Evolutionary conservation across 176 grass and related monocot genomes (phyloP).

Genomic region (Oryza australiensis): DNA sequence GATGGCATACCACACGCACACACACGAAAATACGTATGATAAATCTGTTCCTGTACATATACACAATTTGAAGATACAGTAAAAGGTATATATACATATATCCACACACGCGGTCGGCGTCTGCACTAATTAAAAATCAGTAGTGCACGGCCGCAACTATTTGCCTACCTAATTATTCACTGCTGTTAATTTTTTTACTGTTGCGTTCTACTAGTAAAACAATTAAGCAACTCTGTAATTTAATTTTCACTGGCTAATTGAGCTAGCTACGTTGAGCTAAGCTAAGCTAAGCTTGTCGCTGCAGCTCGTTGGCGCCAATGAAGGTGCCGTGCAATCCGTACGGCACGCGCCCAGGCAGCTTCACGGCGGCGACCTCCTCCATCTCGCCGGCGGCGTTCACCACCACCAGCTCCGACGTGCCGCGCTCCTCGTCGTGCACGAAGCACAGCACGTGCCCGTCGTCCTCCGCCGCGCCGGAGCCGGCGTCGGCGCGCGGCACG

Average conservation of each 20-base stretch:
- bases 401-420: slow-evolving; percentile 62
- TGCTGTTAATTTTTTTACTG: not conserved
- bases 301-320: slow-evolving; percentile 51
- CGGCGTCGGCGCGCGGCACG: slow-evolving; percentile 42
- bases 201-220: not conserved
- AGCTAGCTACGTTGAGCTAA: not conserved
- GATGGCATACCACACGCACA: no score
- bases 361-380: slow-evolving; percentile 61
- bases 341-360: slow-evolving; percentile 74
- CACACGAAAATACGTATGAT: not conserved
- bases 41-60: not conserved
- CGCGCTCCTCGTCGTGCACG: slow-evolving; percentile 62
- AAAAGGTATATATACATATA: not conserved
- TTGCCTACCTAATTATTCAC: not conserved
- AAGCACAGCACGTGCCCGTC: slow-evolving; percentile 76
- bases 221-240: slow-evolving; percentile 9
- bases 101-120: not conserved
- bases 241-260: slow-evolving; percentile 8
- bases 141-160: not conserved
- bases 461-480: slow-evolving; percentile 42
- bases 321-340: slow-evolving; percentile 93
- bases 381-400: slow-evolving; percentile 60
- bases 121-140: slow-evolving; percentile 39
- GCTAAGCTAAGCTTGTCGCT: slow-evolving; percentile 46
- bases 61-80: not conserved